phyloP scores from a whole-genome alignment of 345 rosid genomes.

The Corchorus olitorius region DNA sequence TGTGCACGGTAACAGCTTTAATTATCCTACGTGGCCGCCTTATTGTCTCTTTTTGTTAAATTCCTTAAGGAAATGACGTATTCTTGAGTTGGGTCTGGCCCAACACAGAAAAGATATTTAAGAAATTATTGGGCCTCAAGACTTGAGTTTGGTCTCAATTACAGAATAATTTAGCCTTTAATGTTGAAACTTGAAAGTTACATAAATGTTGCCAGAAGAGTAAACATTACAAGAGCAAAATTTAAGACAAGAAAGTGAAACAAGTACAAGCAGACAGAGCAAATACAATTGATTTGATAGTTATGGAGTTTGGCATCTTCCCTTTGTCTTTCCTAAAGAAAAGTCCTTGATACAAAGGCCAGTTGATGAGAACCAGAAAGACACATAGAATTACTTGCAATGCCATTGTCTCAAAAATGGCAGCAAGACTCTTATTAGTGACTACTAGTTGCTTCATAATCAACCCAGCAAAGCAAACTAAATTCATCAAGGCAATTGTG shows the following conservation, averaged over 20 bases:
- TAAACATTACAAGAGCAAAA: no score
- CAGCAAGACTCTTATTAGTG: neutral
- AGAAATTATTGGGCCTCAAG: no score
- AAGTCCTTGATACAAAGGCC: constrained; percentile 67
- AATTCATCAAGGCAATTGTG: constrained; percentile 58
- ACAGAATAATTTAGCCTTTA: no score
- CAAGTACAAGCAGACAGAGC: constrained; percentile 47
- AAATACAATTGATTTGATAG: constrained; percentile 43
- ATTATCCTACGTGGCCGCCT: neutral
- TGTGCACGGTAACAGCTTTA: neutral
- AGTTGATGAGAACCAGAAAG: constrained; percentile 49
- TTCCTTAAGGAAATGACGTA: no score
- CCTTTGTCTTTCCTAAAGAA: constrained; percentile 66
- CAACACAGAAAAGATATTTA: no score
- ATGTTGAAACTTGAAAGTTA: no score
- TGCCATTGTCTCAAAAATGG: constrained; percentile 32
- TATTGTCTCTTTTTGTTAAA: neutral
- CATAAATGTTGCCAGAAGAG: no score
- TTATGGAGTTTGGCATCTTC: constrained; percentile 49
- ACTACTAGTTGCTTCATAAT: constrained; percentile 18
- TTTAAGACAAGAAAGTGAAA: constrained; percentile 31
- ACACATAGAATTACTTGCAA: constrained; percentile 56
- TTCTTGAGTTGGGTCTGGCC: neutral
- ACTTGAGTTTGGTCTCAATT: no score
- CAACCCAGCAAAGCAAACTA: constrained; percentile 46